phyloP scores from a whole-genome alignment of 345 rosid genomes.

The Melaleuca alternifolia region DNA sequence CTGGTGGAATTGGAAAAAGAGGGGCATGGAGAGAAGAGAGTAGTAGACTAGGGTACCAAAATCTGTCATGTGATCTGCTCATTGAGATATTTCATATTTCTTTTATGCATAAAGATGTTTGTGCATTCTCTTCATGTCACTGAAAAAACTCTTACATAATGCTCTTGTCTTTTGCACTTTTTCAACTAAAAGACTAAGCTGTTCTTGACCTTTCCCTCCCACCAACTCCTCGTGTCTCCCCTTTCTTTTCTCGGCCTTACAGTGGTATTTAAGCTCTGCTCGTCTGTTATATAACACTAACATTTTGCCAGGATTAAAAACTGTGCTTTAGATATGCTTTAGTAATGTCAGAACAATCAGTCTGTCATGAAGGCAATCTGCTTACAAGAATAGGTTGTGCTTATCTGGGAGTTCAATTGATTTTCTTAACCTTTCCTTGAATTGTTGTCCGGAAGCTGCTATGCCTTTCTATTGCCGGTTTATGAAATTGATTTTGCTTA shows the following conservation, averaged over 20 bases:
- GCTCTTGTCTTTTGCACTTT: neutral
- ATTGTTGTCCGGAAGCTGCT: neutral
- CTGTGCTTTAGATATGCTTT: neutral
- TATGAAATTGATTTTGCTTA: neutral
- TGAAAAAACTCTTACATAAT: neutral
- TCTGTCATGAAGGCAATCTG: neutral
- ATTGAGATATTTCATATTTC: neutral
- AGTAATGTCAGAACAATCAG: neutral
- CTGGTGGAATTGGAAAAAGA: neutral
- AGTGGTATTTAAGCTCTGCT: neutral
- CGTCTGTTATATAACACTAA: neutral
- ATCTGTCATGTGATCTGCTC: neutral
- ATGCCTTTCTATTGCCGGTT: neutral
- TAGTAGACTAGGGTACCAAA: neutral
- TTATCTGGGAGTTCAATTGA: neutral
- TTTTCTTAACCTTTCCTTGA: neutral
- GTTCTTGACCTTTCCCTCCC: neutral
- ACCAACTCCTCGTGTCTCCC: neutral
- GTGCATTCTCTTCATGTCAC: neutral
- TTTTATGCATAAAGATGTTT: neutral
- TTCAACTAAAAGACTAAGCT: neutral
- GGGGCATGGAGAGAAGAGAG: neutral
- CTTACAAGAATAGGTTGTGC: neutral
- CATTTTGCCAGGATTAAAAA: neutral
- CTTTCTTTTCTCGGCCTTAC: neutral